Evolutionary conservation across 495 filamentous ascomycete genomes (phyloP).

Genomic region (Collariella sp.): DNA sequence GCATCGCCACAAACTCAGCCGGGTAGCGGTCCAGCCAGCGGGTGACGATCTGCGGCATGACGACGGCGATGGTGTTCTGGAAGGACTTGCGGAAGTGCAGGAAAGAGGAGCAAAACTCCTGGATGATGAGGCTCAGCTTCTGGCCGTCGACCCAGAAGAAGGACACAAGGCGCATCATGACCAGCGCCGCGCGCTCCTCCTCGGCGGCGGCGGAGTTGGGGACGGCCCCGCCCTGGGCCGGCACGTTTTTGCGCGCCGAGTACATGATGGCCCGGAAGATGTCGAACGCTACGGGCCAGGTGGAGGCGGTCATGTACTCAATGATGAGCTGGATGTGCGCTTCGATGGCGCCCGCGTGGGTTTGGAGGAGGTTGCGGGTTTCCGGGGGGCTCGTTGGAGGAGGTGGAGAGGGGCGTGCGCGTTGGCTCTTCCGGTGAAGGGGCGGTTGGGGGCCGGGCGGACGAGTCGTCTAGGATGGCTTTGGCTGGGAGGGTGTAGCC

Average conservation of each 20-base stretch:
- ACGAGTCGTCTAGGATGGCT: slow-evolving; percentile 38
- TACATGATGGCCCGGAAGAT: slow-evolving; percentile 43
- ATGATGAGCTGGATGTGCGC: slow-evolving; percentile 42
- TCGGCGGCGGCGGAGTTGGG: slow-evolving; percentile 40
- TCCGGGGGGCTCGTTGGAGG: slow-evolving; percentile 38
- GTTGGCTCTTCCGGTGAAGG: slow-evolving; percentile 26
- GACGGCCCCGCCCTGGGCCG: slow-evolving; percentile 27
- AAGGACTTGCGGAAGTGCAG: slow-evolving; percentile 52
- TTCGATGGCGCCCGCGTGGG: slow-evolving; percentile 36
- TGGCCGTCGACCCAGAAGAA: slow-evolving; percentile 52
- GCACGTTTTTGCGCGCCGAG: slow-evolving; percentile 36
- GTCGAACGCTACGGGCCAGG: slow-evolving; percentile 49
- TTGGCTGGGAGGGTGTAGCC: slow-evolving; percentile 38
- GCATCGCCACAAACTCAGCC: slow-evolving; percentile 51
- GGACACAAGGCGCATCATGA: slow-evolving; percentile 45
- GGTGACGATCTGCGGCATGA: slow-evolving; percentile 49
- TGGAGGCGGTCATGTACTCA: slow-evolving; percentile 53
- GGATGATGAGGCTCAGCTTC: slow-evolving; percentile 50
- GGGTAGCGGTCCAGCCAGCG: slow-evolving; percentile 57
- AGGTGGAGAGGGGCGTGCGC: slow-evolving; percentile 29
- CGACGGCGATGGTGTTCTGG: slow-evolving; percentile 52
- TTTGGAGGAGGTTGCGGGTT: slow-evolving; percentile 22
- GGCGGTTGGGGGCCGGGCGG: slow-evolving; percentile 25
- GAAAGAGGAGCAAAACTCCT: slow-evolving; percentile 55
- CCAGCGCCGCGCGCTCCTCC: slow-evolving; percentile 42